phyloP scores from a whole-genome alignment of 2,329 filamentous ascomycete species.

The Parafenestella ontariensis region DNA sequence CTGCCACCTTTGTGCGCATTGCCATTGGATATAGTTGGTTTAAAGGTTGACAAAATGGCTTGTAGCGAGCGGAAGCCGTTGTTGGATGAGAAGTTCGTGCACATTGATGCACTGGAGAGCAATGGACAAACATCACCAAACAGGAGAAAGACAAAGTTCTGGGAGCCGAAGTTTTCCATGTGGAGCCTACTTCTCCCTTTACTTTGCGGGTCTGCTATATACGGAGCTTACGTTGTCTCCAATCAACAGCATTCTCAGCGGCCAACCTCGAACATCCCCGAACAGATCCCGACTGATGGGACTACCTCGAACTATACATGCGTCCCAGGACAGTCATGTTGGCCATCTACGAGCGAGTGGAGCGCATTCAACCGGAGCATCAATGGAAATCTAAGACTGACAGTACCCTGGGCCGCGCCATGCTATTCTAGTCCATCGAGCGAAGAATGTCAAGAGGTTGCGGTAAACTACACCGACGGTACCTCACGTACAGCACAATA shows the following conservation, averaged over 20 bases:
- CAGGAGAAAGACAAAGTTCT: not conserved
- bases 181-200: constrained; percentile 5
- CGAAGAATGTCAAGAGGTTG: constrained; percentile 29
- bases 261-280: not conserved
- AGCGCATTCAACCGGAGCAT: constrained; percentile 42
- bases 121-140: not conserved
- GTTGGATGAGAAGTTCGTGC: constrained; percentile 19
- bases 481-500: constrained; percentile 38
- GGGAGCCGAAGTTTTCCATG: not conserved
- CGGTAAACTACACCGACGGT: constrained; percentile 32
- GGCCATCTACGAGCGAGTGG: constrained; percentile 42
- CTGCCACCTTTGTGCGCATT: not conserved
- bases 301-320: constrained; percentile 38
- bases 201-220: constrained; percentile 10
- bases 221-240: constrained; percentile 7
- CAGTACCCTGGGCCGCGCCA: constrained; percentile 41
- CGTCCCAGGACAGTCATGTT: constrained; percentile 47
- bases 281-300: not conserved
- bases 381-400: constrained; percentile 35
- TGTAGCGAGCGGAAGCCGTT: constrained; percentile 17
- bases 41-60: constrained; percentile 12
- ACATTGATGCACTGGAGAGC: constrained; percentile 4
- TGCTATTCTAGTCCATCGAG: constrained; percentile 33
- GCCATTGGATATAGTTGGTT: not conserved
- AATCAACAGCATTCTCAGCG: not conserved